Conservation (phyloP, 2,329 filamentous ascomycete genomes). For the Xylaria sp. region DNA sequence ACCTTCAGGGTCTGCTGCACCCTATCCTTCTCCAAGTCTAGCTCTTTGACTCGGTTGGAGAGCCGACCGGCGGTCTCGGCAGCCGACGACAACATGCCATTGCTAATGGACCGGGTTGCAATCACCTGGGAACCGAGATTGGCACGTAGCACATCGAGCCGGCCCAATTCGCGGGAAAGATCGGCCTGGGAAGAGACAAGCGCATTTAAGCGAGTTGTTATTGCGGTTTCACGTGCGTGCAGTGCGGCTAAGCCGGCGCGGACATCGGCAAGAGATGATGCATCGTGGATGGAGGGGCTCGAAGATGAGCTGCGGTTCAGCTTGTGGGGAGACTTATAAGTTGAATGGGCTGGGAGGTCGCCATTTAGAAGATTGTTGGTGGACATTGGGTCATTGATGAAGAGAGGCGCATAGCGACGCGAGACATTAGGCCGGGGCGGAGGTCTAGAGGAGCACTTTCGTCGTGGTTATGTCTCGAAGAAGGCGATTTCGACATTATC, state of each 20-base stretch:
- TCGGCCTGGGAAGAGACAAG: constrained; percentile 86
- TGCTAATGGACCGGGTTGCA: constrained; percentile 82
- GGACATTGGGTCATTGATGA: constrained; percentile 50
- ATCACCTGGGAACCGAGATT: constrained; percentile 88
- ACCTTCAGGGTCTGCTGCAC: constrained; percentile 91
- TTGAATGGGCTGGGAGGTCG: constrained; percentile 46
- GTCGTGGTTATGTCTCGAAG: constrained; percentile 18
- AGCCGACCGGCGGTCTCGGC: constrained; percentile 86
- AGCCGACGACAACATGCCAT: constrained; percentile 88
- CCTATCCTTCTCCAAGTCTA: constrained; percentile 90
- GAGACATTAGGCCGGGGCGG: constrained; percentile 41
- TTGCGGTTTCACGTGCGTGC: constrained; percentile 76
- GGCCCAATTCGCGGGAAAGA: constrained; percentile 84
- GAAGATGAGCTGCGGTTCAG: constrained; percentile 42
- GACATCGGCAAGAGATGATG: constrained; percentile 80
- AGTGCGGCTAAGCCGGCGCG: constrained; percentile 79
- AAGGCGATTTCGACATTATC: constrained; percentile 30
- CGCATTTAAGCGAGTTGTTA: constrained; percentile 78
- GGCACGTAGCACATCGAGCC: constrained; percentile 88
- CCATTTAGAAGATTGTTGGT: constrained; percentile 50
- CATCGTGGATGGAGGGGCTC: constrained; percentile 68
- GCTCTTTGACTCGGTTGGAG: constrained; percentile 83
- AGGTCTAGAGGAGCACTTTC: constrained; percentile 30
- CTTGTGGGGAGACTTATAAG: constrained; percentile 42
- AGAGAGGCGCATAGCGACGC: constrained; percentile 49